Conservation (phyloP, 2,329 filamentous ascomycete species). For the Leptosphaerulina australis region DNA sequence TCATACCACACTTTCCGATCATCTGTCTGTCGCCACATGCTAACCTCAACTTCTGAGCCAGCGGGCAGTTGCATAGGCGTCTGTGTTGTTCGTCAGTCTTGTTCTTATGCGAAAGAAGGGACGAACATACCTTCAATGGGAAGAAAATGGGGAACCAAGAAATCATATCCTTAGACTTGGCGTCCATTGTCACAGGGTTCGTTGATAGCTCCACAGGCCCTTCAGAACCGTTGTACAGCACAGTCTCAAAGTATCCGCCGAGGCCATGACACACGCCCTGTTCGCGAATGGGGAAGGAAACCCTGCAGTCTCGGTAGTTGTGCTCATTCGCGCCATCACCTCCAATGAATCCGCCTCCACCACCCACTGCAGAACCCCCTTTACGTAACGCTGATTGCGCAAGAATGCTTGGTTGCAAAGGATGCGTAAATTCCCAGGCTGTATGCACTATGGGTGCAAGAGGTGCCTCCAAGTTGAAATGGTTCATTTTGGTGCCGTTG, state of each 20-base stretch:
- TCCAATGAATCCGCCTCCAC: conserved; percentile 74
- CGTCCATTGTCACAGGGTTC: conserved; percentile 87
- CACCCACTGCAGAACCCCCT: conserved; percentile 69
- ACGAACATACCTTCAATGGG: conserved; percentile 76
- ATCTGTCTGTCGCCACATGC: conserved; percentile 96
- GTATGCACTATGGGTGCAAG: conserved; percentile 65
- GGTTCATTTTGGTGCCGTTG: conserved; percentile 38
- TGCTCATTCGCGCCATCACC: conserved; percentile 87
- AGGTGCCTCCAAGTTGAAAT: conserved; percentile 41
- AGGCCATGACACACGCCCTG: conserved; percentile 88
- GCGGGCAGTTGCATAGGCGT: conserved; percentile 84
- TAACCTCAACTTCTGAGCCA: conserved; percentile 82
- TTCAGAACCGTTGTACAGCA: conserved; percentile 71
- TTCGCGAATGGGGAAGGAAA: conserved; percentile 78
- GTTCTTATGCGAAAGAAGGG: neutral
- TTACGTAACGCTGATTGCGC: conserved; percentile 62
- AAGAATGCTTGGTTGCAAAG: conserved; percentile 66
- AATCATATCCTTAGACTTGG: conserved; percentile 96
- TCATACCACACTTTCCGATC: conserved; percentile 98
- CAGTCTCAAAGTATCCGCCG: conserved; percentile 94
- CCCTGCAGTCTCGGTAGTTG: conserved; percentile 79
- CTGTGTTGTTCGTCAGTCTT: conserved; percentile 54
- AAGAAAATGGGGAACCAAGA: conserved; percentile 99
- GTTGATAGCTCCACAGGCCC: conserved; percentile 84
- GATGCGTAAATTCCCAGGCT: conserved; percentile 82